Evolutionary conservation across 129 eudicot genomes (phyloP).

Genomic region (Flaveria bidentis): DNA sequence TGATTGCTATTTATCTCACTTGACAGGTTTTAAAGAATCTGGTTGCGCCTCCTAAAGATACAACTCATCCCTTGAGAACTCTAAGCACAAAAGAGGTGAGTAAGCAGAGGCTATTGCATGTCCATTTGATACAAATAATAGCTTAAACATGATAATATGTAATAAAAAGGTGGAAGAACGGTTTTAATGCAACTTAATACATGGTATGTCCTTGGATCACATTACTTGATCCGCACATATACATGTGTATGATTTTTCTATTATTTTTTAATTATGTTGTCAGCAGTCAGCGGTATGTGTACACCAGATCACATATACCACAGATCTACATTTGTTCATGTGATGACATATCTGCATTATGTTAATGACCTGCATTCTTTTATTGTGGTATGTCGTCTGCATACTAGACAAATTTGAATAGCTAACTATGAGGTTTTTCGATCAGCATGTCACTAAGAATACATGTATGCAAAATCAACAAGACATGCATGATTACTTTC

Average conservation of each 20-base stretch:
- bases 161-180: constrained; percentile 5
- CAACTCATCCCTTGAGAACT: constrained; percentile 60
- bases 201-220: constrained; percentile 1
- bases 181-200: not conserved
- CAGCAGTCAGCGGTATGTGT: constrained; percentile 11
- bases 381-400: not conserved
- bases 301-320: not conserved
- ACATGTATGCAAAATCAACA: constrained; percentile 15
- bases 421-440: not conserved
- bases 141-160: not conserved
- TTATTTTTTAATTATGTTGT: constrained; percentile 7
- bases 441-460: not conserved
- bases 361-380: not conserved
- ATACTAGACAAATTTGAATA: not conserved
- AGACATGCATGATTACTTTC: not conserved
- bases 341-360: constrained; percentile 10
- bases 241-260: not conserved
- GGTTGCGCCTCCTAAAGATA: constrained; percentile 67
- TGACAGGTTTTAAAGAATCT: constrained; percentile 78
- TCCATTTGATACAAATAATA: constrained; percentile 16
- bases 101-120: constrained; percentile 17
- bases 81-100: constrained; percentile 94
- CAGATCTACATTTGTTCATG: constrained; percentile 14
- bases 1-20: constrained; percentile 24
- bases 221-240: constrained; percentile 4